These are phyloP conservation scores for Setaria viridis DNA, from an alignment of 202 grass and related monocot genomes.

Conservation along the genomic window DNA sequence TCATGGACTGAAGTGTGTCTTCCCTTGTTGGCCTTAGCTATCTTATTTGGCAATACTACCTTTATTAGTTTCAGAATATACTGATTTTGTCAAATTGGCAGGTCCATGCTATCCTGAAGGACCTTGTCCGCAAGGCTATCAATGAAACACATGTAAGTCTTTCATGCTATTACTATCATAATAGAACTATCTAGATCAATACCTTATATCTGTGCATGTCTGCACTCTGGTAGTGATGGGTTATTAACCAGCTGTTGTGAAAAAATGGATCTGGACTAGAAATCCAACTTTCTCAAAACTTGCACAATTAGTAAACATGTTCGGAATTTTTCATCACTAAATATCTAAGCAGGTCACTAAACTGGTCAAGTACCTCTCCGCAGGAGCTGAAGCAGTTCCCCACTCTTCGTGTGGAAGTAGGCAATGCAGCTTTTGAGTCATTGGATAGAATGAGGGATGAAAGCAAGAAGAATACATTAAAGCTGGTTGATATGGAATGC, in stretches of 20 bases:
- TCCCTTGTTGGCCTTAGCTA: background rate
- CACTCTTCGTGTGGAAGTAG: conserved; percentile 84
- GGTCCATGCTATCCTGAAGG: conserved; percentile 97
- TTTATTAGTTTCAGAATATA: background rate
- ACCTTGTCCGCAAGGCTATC: conserved; percentile 95
- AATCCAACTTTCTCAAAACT: background rate
- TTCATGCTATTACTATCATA: background rate
- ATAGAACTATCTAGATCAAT: background rate
- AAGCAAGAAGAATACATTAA: conserved; percentile 96
- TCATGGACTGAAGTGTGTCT: background rate
- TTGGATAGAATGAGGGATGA: conserved; percentile 98
- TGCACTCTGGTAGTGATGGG: conserved; percentile 13
- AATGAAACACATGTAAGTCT: conserved; percentile 79
- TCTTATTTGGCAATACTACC: background rate
- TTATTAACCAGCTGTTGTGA: background rate
- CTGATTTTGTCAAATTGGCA: conserved; percentile 42
- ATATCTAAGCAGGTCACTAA: conserved; percentile 4
- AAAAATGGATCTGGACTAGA: background rate
- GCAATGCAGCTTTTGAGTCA: conserved; percentile 89
- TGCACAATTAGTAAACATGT: background rate
- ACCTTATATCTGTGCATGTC: background rate
- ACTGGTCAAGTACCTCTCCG: conserved; percentile 26
- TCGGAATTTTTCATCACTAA: background rate
- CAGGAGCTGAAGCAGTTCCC: conserved; percentile 99
- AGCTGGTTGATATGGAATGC: conserved; percentile 96